phyloP scores from a whole-genome alignment of 2,329 filamentous ascomycete genomes.

The Aspergillus udagawae region DNA sequence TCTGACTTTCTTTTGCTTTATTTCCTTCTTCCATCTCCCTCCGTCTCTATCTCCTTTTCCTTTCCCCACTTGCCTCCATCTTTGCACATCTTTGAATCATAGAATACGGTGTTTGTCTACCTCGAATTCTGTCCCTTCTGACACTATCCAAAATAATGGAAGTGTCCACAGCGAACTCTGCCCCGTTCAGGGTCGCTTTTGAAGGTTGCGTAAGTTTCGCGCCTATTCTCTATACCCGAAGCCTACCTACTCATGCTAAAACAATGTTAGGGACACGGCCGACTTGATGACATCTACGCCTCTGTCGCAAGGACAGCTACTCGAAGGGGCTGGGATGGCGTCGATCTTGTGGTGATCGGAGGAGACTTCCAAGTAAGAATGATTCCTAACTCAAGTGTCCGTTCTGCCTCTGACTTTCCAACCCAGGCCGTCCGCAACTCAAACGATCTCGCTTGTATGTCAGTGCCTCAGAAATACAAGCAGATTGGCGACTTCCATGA shows the following conservation, averaged over 20 bases:
- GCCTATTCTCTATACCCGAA: not conserved
- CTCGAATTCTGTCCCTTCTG: not conserved
- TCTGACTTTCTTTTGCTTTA: not conserved
- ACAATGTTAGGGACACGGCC: conserved; percentile 72
- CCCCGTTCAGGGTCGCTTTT: conserved; percentile 66
- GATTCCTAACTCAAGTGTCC: not conserved
- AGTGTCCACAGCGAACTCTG: not conserved
- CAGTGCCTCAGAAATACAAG: conserved; percentile 83
- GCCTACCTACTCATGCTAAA: conserved; percentile 7
- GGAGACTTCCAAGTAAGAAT: conserved; percentile 80
- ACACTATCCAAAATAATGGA: conserved; percentile 8
- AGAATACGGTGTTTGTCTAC: not conserved
- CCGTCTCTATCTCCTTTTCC: not conserved
- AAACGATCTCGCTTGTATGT: conserved; percentile 81
- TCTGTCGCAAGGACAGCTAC: conserved; percentile 67
- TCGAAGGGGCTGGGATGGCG: conserved; percentile 69
- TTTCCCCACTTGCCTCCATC: not conserved
- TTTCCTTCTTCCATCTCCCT: not conserved
- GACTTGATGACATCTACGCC: conserved; percentile 84
- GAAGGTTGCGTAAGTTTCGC: conserved; percentile 72
- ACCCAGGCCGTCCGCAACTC: conserved; percentile 77
- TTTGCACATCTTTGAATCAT: not conserved
- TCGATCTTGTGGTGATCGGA: conserved; percentile 90
- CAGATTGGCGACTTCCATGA: conserved; percentile 86
- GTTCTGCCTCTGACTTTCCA: conserved; percentile 9